Base-by-base conservation (phyloP, 2,329 filamentous ascomycete species). In the Knoxdaviesia proteae region DNA sequence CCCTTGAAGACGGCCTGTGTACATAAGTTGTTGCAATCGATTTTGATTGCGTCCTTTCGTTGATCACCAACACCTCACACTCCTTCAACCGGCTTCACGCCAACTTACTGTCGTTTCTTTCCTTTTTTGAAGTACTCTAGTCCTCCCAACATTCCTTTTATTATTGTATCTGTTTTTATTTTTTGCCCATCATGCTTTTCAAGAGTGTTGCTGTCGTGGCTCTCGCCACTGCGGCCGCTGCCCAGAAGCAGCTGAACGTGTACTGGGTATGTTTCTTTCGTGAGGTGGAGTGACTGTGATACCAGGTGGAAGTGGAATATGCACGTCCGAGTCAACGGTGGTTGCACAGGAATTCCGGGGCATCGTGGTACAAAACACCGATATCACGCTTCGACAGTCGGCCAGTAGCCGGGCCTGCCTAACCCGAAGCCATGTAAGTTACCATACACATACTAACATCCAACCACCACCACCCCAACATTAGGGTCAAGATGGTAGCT, bases 261-360 rank as follows among this genome's bases (percentile, higher is more conserved):
- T 62, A 63, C 51, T 63, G 59, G 58, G 58, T 60, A 52, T 38
- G 54, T 48, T 37, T 20, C 20, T 20, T 20, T 34, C 6, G 9
- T n/a, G 10, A 4, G 40, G 11, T 32, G 8, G 9, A 32, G 6
- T 43, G 7, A 9, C 8, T 36, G 31, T 31, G 10, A 5, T 7
- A 8, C 32, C 6, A 34, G 29, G 3, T 9, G 20, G 20, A 20
- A 20, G 20, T 20, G 2, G 20, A 20, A 20, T 3, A 20, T 20
- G 2, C 20, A 20, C 2, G 20, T 20, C 20, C 20, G 20, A 20
- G 20, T 20, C 2, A 20, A 20, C 20, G 20, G 20, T 20, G 20
- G 20, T 20, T 20, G 20, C 20, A 20, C 20, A 20, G 20, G 20
- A 20, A 20, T 20, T 2, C 20, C 3, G 20, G 20, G 20, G 20